phyloP scores from a whole-genome alignment of 2,329 filamentous ascomycete genomes.

The Pseudogymnoascus sp. region DNA sequence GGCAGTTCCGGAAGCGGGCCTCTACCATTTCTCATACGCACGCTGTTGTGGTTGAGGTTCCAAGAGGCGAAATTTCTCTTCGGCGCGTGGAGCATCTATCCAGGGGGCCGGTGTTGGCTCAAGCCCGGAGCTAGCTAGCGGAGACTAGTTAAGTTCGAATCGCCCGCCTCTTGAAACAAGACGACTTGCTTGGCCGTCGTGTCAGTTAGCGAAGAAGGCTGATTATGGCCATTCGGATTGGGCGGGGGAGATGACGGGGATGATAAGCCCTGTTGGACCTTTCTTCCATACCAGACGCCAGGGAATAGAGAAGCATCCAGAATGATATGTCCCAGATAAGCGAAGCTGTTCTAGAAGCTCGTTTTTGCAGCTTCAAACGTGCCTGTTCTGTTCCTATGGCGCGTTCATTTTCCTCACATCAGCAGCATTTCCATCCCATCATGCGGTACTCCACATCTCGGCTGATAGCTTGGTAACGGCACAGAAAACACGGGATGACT shows the following conservation, averaged over 20 bases:
- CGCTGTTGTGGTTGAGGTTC: background rate
- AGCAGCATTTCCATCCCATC: background rate
- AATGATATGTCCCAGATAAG: background rate
- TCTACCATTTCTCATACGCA: background rate
- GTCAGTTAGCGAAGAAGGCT: slow-evolving; percentile 8
- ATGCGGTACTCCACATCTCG: background rate
- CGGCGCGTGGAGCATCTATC: background rate
- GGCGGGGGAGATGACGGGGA: background rate
- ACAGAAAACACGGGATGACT: background rate
- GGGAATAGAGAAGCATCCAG: background rate
- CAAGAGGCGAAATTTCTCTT: slow-evolving; percentile 5
- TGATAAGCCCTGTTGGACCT: background rate
- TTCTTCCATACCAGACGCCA: background rate
- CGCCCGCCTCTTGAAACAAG: slow-evolving; percentile 7
- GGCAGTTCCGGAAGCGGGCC: background rate
- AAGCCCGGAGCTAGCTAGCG: background rate
- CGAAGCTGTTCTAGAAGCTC: background rate
- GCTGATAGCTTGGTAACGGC: background rate
- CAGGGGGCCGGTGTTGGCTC: background rate
- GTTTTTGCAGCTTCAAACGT: background rate
- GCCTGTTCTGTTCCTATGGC: background rate
- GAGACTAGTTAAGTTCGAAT: slow-evolving; percentile 5
- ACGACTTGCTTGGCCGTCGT: background rate
- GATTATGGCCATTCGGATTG: slow-evolving; percentile 3
- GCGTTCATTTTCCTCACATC: background rate